A percentile compares a stretch with the other conserved stretches of the same genome.
These are phyloP conservation scores for Rhododendron kiyosumense DNA, from an alignment of 148 eudicot species.

Conservation along the genomic window DNA sequence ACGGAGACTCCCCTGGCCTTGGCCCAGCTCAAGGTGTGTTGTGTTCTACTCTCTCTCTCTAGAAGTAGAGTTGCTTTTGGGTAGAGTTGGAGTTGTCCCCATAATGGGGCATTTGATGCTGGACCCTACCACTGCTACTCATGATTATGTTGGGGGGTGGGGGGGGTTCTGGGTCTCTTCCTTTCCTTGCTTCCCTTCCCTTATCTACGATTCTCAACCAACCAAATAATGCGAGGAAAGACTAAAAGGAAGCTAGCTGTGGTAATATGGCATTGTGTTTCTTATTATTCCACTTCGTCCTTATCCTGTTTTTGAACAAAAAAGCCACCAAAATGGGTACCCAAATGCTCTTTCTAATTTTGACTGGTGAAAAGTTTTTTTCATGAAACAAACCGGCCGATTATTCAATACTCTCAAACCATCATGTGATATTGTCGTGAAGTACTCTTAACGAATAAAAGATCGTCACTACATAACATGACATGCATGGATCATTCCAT, in stretches of 20 bases:
- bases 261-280: neutral
- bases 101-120: conserved; percentile 2
- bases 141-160: neutral
- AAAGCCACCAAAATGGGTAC: neutral
- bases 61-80: neutral
- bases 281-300: neutral
- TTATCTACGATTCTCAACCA: neutral
- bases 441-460: too few relatives aligned
- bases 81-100: neutral
- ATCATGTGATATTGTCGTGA: too few relatives aligned
- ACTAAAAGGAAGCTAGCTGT: neutral
- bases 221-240: neutral
- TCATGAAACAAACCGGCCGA: neutral
- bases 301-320: neutral
- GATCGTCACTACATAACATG: too few relatives aligned
- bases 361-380: neutral
- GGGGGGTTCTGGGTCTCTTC: neutral
- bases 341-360: neutral
- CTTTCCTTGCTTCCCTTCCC: neutral
- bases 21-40: conserved; percentile 51
- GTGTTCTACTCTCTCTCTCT: neutral
- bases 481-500: too few relatives aligned
- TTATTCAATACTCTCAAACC: neutral
- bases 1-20: conserved; percentile 87
- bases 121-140: neutral